Base-by-base conservation (phyloP, 2,329 filamentous ascomycete species). In the Alternaria metachromatica region DNA sequence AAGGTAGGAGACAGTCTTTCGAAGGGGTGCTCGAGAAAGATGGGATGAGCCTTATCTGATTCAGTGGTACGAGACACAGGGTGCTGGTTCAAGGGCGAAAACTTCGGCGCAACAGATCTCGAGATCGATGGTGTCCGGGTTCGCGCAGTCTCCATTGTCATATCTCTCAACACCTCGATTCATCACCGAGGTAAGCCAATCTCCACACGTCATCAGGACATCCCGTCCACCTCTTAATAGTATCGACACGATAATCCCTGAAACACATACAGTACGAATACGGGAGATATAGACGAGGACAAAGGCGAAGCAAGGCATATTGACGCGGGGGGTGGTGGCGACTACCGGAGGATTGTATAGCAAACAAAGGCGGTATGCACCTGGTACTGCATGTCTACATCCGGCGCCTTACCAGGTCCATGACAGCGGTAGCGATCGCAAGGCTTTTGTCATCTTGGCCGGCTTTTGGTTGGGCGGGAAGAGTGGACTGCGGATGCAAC, bases 1-100 rank as follows among this genome's bases (percentile, higher is more conserved):
- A 73, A 71, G 18, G 71, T 76, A 4, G 71, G 75, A 0, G 74
- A 74, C n/a, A 76, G 44, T 26, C 67, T 71, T 26, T 74, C 71
- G 15, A 73, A 72, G 8, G 75, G 70, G 49, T 73, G 57, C 7
- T 70, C 62, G 18, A 75, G 64, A 6, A 76, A 69, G 20, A 77
- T 64, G 4, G 71, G 69, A 77, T 64, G 5, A 70, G 69, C 43
- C 72, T 67, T 13, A 64, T 71, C 46, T 65, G 59, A 33, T 59
- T 28, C 30, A 65, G 65, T 10, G 71, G 63, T 48, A 25, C 63
- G 50, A 11, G 64, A 48, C 2, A 68, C 64, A 5, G 61, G 66
- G 45, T 69, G 64, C 21, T 69, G 67, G 48, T 62, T 55, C 2
- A 68, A 48, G 3, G 57, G 60, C 30, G 64, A 68, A 0, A 51